Evolutionary conservation across 1,284 basidiomycete species (phyloP), one percentile per base, ranked within the genome.

Genomic region (Golubevia pallescens): DNA sequence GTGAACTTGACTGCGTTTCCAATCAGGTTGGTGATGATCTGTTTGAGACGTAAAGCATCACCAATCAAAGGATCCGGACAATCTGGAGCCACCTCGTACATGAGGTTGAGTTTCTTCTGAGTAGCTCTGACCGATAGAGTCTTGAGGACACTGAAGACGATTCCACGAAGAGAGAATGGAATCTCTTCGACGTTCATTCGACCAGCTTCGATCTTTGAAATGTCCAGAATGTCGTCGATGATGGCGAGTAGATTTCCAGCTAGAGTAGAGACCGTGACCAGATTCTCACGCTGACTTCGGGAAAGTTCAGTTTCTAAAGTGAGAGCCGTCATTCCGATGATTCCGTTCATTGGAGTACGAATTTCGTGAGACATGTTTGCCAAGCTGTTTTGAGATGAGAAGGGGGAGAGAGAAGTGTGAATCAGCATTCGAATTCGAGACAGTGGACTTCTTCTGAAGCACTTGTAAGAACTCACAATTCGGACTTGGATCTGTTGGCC

Each of bases 171-270:
- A n/a, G 95, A 98, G 87, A 96, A 99, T 0, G 95, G 93, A 48
- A 98, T 95, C 67, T 95, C 93, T 86, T 99, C 97, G 91, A 99
- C 97, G 2, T 95, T 98, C 97, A 99, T 99, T 20, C 97, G 92
- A 67, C 97, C 97, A 57, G 96, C 96, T 87, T 99, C 96, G 64
- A 85, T 84, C 76, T 85, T 85, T 68, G 78, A 80, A 62, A 85
- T 85, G 61, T 85, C 82, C 60, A 85, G 71, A 56, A 85, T 85
- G 66, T 85, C 82, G 64, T 86, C 81, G 76, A 99, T 99, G 87
- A 99, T 99, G 78, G 97, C 89, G 64, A 99, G 88, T 76, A 99
- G 88, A 28, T 94, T 96, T 68, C 93, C 90, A 0, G 97, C 97
- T 84, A 99, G 88, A 74, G 93, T 95, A 81, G 97, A 95, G 2